Percentiles rank a stretch among this genome's conserved stretches.
Evolutionary conservation across 345 rosid species (phyloP).

Genomic region (Crucihimalaya himalaica): DNA sequence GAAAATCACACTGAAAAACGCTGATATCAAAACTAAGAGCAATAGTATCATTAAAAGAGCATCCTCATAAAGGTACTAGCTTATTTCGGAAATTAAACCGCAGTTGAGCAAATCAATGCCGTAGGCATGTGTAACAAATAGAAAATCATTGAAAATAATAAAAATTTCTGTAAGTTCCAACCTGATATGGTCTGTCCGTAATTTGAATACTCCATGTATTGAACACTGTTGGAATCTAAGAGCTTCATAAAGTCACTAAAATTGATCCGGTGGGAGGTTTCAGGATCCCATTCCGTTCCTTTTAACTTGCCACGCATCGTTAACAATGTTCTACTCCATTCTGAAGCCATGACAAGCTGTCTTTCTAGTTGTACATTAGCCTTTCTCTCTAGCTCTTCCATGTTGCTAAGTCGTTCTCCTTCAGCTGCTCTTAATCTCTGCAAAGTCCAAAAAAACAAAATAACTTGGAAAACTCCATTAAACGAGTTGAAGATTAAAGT

Average conservation of each 20-base stretch:
- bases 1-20: not conserved
- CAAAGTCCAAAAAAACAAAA: not conserved
- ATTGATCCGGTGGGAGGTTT: conserved; percentile 69
- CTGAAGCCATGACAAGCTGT: conserved; percentile 88
- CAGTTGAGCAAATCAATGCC: conserved; percentile 4
- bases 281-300: conserved; percentile 93
- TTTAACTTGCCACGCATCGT: conserved; percentile 74
- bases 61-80: not conserved
- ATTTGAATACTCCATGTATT: conserved; percentile 83
- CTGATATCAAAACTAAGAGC: not conserved
- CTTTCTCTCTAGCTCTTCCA: conserved; percentile 77
- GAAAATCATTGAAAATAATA: not conserved
- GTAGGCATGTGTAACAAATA: not conserved
- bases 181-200: conserved; percentile 92
- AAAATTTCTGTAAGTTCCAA: conserved; percentile 9
- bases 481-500: not conserved
- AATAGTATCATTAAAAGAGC: not conserved
- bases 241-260: conserved; percentile 78
- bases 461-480: not conserved
- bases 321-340: conserved; percentile 81
- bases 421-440: conserved; percentile 75
- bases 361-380: conserved; percentile 84
- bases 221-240: conserved; percentile 79
- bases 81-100: not conserved
- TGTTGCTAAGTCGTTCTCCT: conserved; percentile 58